phyloP scores from a whole-genome alignment of 768 basidiomycete genomes.

The Boletus edulis region DNA sequence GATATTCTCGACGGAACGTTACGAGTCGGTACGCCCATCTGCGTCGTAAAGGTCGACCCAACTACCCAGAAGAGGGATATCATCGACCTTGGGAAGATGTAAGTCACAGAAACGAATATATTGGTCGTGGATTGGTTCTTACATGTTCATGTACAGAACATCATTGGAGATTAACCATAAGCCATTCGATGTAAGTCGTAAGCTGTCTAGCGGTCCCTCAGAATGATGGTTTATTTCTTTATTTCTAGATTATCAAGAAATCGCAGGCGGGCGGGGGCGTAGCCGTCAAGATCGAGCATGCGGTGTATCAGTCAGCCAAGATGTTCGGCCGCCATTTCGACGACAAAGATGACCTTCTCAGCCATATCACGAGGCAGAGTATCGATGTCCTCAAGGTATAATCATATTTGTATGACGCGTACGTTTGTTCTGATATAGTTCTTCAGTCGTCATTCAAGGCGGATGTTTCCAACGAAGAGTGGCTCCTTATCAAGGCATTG shows the following conservation, averaged over 20 bases:
- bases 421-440: slow-evolving; percentile 6
- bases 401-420: neutral
- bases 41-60: slow-evolving; percentile 91
- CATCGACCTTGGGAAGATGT: slow-evolving; percentile 94
- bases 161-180: slow-evolving; percentile 99
- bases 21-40: slow-evolving; percentile 90
- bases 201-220: neutral
- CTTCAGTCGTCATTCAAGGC: slow-evolving; percentile 78
- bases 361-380: slow-evolving; percentile 86
- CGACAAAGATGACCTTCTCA: slow-evolving; percentile 92
- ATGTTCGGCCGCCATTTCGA: slow-evolving; percentile 96
- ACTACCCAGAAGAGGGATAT: slow-evolving; percentile 87
- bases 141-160: slow-evolving; percentile 50
- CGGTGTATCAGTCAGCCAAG: slow-evolving; percentile 91
- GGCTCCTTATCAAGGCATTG: slow-evolving; percentile 86
- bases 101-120: slow-evolving; percentile 28
- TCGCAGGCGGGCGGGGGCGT: slow-evolving; percentile 94
- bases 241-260: slow-evolving; percentile 79
- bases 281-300: slow-evolving; percentile 98
- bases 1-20: slow-evolving; percentile 93
- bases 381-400: slow-evolving; percentile 93
- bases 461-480: slow-evolving; percentile 88
- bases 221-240: neutral
- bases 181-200: slow-evolving; percentile 59
- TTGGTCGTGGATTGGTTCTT: neutral